These are phyloP conservation scores for Hemisphaericaspora xylofermentans DNA, from an alignment of 1,139 yeast species.

Conservation along the genomic window DNA sequence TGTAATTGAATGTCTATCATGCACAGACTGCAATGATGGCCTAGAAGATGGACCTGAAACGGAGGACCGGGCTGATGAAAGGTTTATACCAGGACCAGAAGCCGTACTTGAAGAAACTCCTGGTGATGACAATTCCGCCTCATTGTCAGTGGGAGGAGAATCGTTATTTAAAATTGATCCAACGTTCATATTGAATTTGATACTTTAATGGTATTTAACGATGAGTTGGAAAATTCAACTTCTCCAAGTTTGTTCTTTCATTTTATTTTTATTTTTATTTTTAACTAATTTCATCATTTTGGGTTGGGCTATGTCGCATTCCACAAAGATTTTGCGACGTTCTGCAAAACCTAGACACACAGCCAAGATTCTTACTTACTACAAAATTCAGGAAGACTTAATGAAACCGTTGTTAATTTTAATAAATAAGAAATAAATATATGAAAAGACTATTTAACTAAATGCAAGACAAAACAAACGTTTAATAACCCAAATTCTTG, in stretches of 20 bases:
- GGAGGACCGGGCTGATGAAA: constrained; percentile 5
- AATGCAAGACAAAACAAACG: neutral
- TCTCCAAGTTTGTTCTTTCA: too few relatives aligned
- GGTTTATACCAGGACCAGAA: constrained; percentile 5
- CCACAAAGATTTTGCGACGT: too few relatives aligned
- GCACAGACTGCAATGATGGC: constrained; percentile 12
- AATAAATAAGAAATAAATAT: constrained; percentile 2
- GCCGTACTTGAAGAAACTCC: neutral
- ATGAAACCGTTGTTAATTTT: too few relatives aligned
- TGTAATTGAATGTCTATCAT: constrained; percentile 31
- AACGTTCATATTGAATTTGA: constrained; percentile 36
- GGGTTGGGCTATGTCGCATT: too few relatives aligned
- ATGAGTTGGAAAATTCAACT: neutral
- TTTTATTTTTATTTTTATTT: too few relatives aligned
- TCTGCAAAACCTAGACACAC: too few relatives aligned
- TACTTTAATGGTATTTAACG: neutral
- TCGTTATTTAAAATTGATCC: constrained; percentile 49
- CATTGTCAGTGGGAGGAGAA: constrained; percentile 33
- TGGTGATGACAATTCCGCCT: constrained; percentile 9
- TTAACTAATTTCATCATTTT: too few relatives aligned
- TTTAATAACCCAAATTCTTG: constrained; percentile 24
- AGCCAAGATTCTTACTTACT: too few relatives aligned
- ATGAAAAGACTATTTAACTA: constrained; percentile 2
- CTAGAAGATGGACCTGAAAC: constrained; percentile 3
- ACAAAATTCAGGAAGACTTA: too few relatives aligned